phyloP scores from a whole-genome alignment of 768 basidiomycete genomes.

The Auricularia heimuer region DNA sequence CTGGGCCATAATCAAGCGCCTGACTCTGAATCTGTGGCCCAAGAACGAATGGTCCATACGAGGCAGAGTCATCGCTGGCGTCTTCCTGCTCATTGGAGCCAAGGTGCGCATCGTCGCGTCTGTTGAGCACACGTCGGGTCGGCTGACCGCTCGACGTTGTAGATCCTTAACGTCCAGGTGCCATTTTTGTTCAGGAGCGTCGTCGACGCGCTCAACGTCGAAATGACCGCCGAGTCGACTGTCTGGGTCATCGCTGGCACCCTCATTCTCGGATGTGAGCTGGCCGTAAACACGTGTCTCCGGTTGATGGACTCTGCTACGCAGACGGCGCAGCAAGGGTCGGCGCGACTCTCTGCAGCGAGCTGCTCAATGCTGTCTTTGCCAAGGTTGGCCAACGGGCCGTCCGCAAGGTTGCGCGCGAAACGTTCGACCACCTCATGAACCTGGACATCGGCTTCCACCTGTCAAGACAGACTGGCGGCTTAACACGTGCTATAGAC shows the following conservation, averaged over 20 bases:
- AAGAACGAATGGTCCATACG: constrained; percentile 74
- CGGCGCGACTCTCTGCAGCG: constrained; percentile 80
- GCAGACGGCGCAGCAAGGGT: constrained; percentile 86
- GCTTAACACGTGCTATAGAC: constrained; percentile 92
- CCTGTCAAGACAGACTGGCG: constrained; percentile 87
- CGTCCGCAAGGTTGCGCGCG: constrained; percentile 88
- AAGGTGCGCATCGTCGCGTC: constrained; percentile 50
- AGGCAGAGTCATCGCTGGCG: constrained; percentile 70
- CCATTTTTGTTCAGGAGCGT: constrained; percentile 90
- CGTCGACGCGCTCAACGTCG: constrained; percentile 82
- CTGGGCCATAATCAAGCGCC: constrained; percentile 73
- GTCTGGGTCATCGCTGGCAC: constrained; percentile 91
- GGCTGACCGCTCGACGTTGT: background rate
- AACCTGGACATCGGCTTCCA: constrained; percentile 90
- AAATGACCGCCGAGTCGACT: constrained; percentile 60
- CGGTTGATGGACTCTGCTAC: background rate
- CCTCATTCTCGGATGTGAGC: constrained; percentile 82
- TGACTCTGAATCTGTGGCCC: constrained; percentile 93
- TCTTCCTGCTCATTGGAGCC: constrained; percentile 68
- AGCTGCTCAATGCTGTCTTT: constrained; percentile 91
- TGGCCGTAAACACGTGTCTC: background rate
- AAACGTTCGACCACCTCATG: constrained; percentile 90
- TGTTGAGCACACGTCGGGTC: background rate
- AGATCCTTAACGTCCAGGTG: constrained; percentile 97
- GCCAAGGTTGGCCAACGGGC: constrained; percentile 93